phyloP scores from a whole-genome alignment of 208 protist species.

The Leishmania martiniquensis region DNA sequence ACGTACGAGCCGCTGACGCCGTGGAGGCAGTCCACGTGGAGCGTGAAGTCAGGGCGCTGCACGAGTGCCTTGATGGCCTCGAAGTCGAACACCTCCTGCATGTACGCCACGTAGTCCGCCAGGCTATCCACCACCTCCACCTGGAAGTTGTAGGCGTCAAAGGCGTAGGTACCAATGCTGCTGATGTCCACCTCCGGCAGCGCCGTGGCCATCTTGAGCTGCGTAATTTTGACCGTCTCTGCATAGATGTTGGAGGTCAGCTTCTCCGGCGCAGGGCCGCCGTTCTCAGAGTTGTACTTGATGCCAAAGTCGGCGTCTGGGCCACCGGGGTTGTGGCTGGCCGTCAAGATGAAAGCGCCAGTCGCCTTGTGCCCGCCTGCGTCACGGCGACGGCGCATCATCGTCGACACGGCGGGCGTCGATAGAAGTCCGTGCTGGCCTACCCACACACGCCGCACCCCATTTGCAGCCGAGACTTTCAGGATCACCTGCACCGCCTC shows the following conservation, averaged over 20 bases:
- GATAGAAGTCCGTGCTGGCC: constrained; percentile 95
- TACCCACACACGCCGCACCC: constrained; percentile 87
- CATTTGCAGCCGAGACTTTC: constrained; percentile 94
- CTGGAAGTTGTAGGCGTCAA: constrained; percentile 44
- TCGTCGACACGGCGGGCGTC: constrained; percentile 96
- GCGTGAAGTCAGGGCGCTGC: constrained; percentile 73
- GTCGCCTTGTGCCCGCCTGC: constrained; percentile 45
- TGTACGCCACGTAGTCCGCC: constrained; percentile 89
- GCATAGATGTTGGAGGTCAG: constrained; percentile 95
- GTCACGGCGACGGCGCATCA: constrained; percentile 85
- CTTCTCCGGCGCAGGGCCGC: constrained; percentile 95
- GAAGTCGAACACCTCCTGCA: constrained; percentile 97
- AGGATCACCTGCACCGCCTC: constrained; percentile 96
- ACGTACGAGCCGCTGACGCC: constrained; percentile 97
- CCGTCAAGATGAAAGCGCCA: constrained; percentile 97
- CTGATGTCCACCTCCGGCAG: constrained; percentile 64
- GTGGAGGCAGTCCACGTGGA: constrained; percentile 95
- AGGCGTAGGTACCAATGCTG: constrained; percentile 48
- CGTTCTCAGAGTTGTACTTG: constrained; percentile 98
- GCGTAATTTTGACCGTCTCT: constrained; percentile 78
- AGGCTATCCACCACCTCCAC: constrained; percentile 95
- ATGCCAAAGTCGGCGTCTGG: constrained; percentile 97
- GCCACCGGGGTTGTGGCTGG: constrained; percentile 98
- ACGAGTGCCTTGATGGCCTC: constrained; percentile 75
- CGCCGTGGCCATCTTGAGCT: constrained; percentile 57